Conservation (phyloP, 371 early-diverging fungal genomes). For the Apophysomyces elegans region DNA sequence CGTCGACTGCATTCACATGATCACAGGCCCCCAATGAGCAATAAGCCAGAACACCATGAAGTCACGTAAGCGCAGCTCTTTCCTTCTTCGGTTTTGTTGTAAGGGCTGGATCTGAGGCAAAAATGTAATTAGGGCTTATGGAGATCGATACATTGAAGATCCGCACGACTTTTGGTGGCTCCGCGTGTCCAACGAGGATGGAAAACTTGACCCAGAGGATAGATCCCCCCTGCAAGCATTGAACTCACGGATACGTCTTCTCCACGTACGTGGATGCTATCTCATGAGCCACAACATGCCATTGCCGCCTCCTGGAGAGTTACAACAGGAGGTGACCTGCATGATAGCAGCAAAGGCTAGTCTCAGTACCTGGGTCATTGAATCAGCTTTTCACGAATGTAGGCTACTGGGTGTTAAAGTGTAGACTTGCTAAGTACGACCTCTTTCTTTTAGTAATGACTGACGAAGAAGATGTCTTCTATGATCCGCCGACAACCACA, state of each 20-base stretch:
- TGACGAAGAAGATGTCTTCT: conserved; percentile 17
- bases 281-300: conserved; percentile 32
- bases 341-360: conserved; percentile 60
- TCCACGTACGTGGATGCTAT: conserved; percentile 59
- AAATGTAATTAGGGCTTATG: conserved; percentile 27
- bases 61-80: conserved; percentile 32
- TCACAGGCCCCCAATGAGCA: conserved; percentile 53
- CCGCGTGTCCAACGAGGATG: conserved; percentile 21
- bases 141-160: conserved; percentile 27
- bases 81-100: conserved; percentile 22
- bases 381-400: conserved; percentile 38
- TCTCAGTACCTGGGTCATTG: conserved; percentile 66
- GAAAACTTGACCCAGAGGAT: conserved; percentile 21
- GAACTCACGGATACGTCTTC: conserved; percentile 63
- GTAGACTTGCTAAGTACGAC: not conserved
- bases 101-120: not conserved
- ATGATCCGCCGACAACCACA: conserved; percentile 17
- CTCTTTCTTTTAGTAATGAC: conserved; percentile 18
- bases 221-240: conserved; percentile 28
- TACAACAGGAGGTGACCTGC: conserved; percentile 93
- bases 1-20: conserved; percentile 88
- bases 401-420: conserved; percentile 23
- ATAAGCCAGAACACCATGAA: conserved; percentile 35
- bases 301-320: conserved; percentile 30
- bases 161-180: conserved; percentile 39